Conservation (phyloP, 768 basidiomycete genomes). For the Ramaria rubella region DNA sequence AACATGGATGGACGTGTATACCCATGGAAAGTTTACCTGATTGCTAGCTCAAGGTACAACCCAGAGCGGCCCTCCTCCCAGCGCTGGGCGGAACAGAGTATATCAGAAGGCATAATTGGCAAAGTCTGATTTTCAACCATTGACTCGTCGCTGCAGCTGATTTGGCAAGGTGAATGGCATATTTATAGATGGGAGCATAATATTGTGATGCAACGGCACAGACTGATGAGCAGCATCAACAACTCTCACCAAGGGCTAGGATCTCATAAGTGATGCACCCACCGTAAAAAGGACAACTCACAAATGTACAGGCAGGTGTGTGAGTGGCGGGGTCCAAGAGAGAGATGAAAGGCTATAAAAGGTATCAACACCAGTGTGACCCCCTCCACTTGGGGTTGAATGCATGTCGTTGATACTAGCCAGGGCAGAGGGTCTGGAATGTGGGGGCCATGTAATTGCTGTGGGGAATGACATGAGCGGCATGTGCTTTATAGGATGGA, state of each 20-base stretch:
- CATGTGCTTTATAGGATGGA: no score
- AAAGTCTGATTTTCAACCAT: slow-evolving; percentile 73
- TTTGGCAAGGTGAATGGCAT: slow-evolving; percentile 86
- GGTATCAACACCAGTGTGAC: background rate
- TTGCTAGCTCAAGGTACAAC: slow-evolving; percentile 83
- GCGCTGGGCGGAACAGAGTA: slow-evolving; percentile 72
- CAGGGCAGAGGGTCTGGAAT: no score
- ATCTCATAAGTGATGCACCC: background rate
- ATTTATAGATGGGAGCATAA: slow-evolving; percentile 64
- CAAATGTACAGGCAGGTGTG: slow-evolving; percentile 31
- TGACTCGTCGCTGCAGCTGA: slow-evolving; percentile 76
- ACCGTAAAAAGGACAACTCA: slow-evolving; percentile 19
- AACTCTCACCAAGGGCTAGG: background rate
- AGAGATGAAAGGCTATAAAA: slow-evolving; percentile 22
- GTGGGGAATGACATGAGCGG: no score
- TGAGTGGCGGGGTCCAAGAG: slow-evolving; percentile 34
- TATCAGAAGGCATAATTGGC: slow-evolving; percentile 86
- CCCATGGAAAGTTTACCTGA: slow-evolving; percentile 41
- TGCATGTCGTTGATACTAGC: no score
- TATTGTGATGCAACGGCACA: slow-evolving; percentile 67
- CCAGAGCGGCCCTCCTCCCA: slow-evolving; percentile 92
- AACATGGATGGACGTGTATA: background rate
- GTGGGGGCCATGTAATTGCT: no score
- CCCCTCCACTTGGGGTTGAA: no score
- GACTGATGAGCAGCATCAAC: background rate